Evolutionary conservation across 1,139 yeast species (phyloP).

Genomic region (Spencermartinsiella ligniputridi): DNA sequence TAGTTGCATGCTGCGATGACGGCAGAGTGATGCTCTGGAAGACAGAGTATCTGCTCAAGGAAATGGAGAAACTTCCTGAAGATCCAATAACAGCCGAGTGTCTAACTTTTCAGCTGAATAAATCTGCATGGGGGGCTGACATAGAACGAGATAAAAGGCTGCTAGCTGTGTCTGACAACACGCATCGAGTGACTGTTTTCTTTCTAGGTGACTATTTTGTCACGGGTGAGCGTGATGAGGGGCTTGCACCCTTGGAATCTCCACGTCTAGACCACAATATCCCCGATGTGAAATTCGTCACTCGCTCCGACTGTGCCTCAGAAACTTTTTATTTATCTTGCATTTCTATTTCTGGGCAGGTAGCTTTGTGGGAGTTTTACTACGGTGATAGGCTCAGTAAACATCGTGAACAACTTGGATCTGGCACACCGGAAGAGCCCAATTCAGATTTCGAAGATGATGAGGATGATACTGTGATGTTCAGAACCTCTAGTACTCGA

Average conservation of each 20-base stretch:
- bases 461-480: not conserved
- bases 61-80: conserved; percentile 3
- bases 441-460: not conserved
- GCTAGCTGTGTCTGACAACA: conserved; percentile 56
- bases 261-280: conserved; percentile 52
- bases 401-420: conserved; percentile 1
- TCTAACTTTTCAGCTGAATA: conserved; percentile 34
- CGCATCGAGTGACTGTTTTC: conserved; percentile 44
- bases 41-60: conserved; percentile 24
- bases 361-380: conserved; percentile 26
- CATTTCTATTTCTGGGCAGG: conserved; percentile 27
- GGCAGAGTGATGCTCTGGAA: conserved; percentile 50
- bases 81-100: not conserved
- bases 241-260: conserved; percentile 22
- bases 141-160: conserved; percentile 36
- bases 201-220: conserved; percentile 26
- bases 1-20: conserved; percentile 53
- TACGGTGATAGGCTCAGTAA: conserved; percentile 11
- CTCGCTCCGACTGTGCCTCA: conserved; percentile 15
- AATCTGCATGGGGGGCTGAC: conserved; percentile 68
- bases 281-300: conserved; percentile 50
- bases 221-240: conserved; percentile 5
- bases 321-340: conserved; percentile 23
- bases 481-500: not conserved
- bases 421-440: not conserved